These are phyloP conservation scores for Rhizopus arrhizus DNA, from an alignment of 371 early-diverging fungal species.

Conservation along the genomic window DNA sequence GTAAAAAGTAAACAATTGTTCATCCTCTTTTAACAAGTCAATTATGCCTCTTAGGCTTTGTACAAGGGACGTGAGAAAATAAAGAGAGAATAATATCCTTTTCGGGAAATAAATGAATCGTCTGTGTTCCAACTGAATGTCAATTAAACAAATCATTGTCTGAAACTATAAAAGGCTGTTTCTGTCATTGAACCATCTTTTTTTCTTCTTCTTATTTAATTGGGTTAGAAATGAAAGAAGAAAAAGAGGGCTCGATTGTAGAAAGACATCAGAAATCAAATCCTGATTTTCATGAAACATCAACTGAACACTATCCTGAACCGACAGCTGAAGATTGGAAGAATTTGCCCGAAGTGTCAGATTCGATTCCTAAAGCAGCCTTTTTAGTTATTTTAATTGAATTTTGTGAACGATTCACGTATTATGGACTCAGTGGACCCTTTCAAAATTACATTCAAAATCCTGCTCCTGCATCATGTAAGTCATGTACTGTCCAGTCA, in stretches of 20 bases:
- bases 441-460: conserved; percentile 69
- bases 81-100: too few species aligned
- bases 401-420: conserved; percentile 80
- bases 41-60: too few species aligned
- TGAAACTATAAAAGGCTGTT: too few species aligned
- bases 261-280: background rate
- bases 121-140: too few species aligned
- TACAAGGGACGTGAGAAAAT: too few species aligned
- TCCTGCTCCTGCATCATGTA: conserved; percentile 46
- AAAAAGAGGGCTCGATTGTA: background rate
- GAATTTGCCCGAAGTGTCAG: conserved; percentile 52
- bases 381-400: conserved; percentile 70
- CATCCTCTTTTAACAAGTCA: too few species aligned
- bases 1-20: too few species aligned
- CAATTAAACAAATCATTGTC: too few species aligned
- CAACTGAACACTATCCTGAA: conserved; percentile 12
- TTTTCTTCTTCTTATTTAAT: background rate
- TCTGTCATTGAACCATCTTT: background rate
- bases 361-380: conserved; percentile 57
- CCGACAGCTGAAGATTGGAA: conserved; percentile 56
- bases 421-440: conserved; percentile 66
- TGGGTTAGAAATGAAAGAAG: background rate
- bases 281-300: background rate
- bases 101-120: too few species aligned
- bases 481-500: conserved; percentile 8